A percentile compares a stretch with the other conserved stretches of the same genome.
Conservation (phyloP, 75 land plant species). For the Pinus taeda region DNA sequence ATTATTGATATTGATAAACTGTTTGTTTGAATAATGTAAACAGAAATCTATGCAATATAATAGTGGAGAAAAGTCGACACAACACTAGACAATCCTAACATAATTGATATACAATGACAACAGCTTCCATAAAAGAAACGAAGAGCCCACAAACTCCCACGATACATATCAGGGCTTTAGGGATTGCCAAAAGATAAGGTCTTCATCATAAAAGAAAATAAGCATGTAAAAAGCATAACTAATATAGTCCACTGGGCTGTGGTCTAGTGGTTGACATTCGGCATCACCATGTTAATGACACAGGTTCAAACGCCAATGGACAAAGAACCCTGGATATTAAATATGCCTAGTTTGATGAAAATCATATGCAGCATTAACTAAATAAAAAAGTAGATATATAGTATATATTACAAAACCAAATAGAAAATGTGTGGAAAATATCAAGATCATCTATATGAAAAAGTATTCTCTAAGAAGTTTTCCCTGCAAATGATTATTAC, state of each 20-base stretch:
- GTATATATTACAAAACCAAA: neutral
- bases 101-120: neutral
- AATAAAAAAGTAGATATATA: no score
- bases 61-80: no score
- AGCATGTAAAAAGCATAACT: no score
- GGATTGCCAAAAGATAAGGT: neutral
- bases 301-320: no score
- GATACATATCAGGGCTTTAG: neutral
- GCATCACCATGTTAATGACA: no score
- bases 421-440: neutral
- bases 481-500: neutral
- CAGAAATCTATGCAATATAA: neutral
- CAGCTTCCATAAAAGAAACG: neutral
- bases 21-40: neutral
- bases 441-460: neutral
- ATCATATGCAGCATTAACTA: no score
- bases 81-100: neutral
- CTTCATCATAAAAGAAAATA: no score
- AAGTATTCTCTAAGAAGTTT: neutral
- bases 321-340: no score
- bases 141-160: neutral
- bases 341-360: no score
- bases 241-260: no score
- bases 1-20: neutral
- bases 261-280: no score